phyloP scores from a whole-genome alignment of 2,329 filamentous ascomycete species.

The Cephalotrichum gorgonifer region DNA sequence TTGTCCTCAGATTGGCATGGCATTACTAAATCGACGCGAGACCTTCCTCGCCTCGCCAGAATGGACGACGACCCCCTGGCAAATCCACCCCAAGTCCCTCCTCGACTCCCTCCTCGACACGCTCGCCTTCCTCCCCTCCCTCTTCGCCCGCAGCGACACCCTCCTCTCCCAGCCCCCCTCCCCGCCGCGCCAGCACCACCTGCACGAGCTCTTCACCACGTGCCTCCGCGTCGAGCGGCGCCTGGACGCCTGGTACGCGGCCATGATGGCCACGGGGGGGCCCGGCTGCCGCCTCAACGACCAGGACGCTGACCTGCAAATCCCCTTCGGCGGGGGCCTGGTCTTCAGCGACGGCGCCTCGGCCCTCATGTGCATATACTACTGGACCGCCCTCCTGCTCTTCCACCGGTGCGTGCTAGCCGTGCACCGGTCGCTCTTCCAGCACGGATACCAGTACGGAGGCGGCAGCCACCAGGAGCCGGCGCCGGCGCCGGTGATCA shows the following conservation, averaged over 20 bases:
- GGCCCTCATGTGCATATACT: conserved; percentile 39
- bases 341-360: conserved; percentile 32
- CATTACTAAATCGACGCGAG: conserved; percentile 36
- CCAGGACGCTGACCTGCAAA: conserved; percentile 8
- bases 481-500: conserved; percentile 16
- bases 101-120: conserved; percentile 44
- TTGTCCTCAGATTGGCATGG: conserved; percentile 32
- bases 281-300: conserved; percentile 22
- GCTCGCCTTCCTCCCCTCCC: conserved; percentile 32
- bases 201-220: conserved; percentile 35
- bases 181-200: conserved; percentile 28
- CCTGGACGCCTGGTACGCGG: conserved; percentile 36
- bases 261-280: conserved; percentile 14
- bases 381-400: conserved; percentile 40
- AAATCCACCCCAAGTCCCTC: conserved; percentile 35
- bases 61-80: conserved; percentile 43
- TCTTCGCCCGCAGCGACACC: conserved; percentile 34
- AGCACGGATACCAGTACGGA: conserved; percentile 28
- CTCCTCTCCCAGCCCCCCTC: conserved; percentile 28
- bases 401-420: conserved; percentile 37
- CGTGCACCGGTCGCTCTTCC: conserved; percentile 32
- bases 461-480: conserved; percentile 16
- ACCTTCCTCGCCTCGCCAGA: conserved; percentile 41
- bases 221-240: conserved; percentile 36
- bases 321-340: conserved; percentile 34